A percentile compares a stretch with the other conserved stretches of the same genome.
phyloP scores from a whole-genome alignment of 371 early-diverging fungal genomes.

The Cokeromyces recurvatus region DNA sequence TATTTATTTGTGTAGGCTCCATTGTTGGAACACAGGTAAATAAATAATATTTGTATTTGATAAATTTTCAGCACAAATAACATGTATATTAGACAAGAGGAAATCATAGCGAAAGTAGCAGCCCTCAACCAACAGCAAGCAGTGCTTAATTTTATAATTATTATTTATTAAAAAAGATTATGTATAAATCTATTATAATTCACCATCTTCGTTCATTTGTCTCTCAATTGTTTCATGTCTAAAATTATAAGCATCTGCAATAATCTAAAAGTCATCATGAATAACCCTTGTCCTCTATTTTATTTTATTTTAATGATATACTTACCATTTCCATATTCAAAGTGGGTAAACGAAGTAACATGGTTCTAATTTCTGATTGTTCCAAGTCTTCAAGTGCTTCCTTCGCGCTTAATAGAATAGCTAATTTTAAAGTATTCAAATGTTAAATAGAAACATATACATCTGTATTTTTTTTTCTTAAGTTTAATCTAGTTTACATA shows the following conservation, averaged over 20 bases:
- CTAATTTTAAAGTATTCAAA: constrained; percentile 16
- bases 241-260: constrained; percentile 28
- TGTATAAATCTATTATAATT: too few species aligned
- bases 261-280: constrained; percentile 8
- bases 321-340: constrained; percentile 72
- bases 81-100: too few species aligned
- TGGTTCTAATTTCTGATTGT: constrained; percentile 84
- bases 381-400: constrained; percentile 88
- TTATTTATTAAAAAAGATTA: too few species aligned
- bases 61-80: too few species aligned
- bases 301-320: too few species aligned
- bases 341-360: constrained; percentile 73
- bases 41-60: not conserved
- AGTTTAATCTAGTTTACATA: constrained; percentile 37
- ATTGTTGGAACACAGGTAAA: constrained; percentile 45
- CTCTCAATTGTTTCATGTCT: constrained; percentile 26
- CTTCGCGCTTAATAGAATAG: constrained; percentile 61
- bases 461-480: too few species aligned
- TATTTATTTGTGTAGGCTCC: too few species aligned
- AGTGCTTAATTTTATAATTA: too few species aligned
- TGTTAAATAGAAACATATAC: not conserved
- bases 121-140: too few species aligned
- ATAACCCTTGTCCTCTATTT: not conserved
- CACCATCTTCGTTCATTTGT: constrained; percentile 28
- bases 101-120: too few species aligned